These are phyloP conservation scores for Hyaloscypha variabilis DNA, from an alignment of 495 filamentous ascomycete species.

Conservation along the genomic window DNA sequence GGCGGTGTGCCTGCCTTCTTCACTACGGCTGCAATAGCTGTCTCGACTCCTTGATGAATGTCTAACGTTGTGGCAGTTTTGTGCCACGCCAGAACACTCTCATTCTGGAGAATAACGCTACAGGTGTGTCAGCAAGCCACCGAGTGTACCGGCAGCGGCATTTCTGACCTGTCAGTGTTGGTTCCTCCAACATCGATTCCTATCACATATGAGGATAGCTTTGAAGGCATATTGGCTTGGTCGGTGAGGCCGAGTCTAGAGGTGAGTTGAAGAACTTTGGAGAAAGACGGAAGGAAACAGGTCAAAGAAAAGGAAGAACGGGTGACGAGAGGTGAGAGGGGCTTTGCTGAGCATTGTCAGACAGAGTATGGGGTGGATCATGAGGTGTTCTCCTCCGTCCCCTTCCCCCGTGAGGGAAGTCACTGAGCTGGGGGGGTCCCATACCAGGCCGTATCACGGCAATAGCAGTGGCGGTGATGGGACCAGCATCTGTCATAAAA, in stretches of 20 bases:
- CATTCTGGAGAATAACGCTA: constrained; percentile 34
- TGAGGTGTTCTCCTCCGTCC: background rate
- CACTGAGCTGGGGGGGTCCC: background rate
- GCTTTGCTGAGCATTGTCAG: background rate
- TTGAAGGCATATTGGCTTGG: constrained; percentile 17
- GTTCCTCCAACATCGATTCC: constrained; percentile 54
- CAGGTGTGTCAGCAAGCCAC: background rate
- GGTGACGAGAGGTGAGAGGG: background rate
- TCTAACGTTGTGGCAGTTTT: constrained; percentile 62
- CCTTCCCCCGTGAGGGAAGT: background rate
- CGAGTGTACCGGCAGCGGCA: background rate
- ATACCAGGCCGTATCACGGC: background rate
- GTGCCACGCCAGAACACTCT: constrained; percentile 50
- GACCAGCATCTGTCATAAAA: background rate
- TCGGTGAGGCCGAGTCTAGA: constrained; percentile 4
- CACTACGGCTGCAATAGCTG: constrained; percentile 50
- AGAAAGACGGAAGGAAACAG: constrained; percentile 1
- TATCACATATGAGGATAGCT: constrained; percentile 23
- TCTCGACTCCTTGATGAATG: constrained; percentile 55
- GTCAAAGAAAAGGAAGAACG: background rate
- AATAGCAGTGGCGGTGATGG: background rate
- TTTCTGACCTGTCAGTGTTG: constrained; percentile 60
- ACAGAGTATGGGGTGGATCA: constrained; percentile 1
- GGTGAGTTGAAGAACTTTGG: constrained; percentile 6
- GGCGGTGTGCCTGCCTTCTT: constrained; percentile 40